phyloP scores from a whole-genome alignment of 2,329 filamentous ascomycete species.

The Calonectria pteridis region DNA sequence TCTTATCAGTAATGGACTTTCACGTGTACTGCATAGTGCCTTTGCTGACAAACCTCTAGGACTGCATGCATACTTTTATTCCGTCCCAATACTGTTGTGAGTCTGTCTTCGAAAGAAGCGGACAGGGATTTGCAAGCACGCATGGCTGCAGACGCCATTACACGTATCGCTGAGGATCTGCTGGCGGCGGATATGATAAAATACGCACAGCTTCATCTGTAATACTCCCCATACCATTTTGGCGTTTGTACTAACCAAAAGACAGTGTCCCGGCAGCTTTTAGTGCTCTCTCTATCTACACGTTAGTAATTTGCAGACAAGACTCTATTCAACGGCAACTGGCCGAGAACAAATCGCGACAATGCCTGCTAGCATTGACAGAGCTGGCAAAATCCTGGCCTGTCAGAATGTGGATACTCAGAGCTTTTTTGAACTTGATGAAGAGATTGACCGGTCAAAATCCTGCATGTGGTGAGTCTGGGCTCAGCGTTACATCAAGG shows the following conservation, averaged over 20 bases:
- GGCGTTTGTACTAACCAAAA: neutral
- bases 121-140: conserved; percentile 25
- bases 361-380: conserved; percentile 36
- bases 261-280: conserved; percentile 31
- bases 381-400: conserved; percentile 38
- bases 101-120: neutral
- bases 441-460: conserved; percentile 31
- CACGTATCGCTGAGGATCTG: conserved; percentile 33
- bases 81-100: conserved; percentile 14
- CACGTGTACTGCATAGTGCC: accelerated
- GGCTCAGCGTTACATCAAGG: conserved; percentile 26
- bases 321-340: conserved; percentile 31
- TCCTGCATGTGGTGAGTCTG: conserved; percentile 18
- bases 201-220: conserved; percentile 34
- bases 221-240: accelerated
- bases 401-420: conserved; percentile 35
- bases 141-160: conserved; percentile 33
- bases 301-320: conserved; percentile 33
- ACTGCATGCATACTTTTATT: conserved; percentile 33
- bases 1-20: conserved; percentile 30
- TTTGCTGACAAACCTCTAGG: neutral
- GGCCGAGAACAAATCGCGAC: conserved; percentile 38
- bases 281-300: conserved; percentile 36
- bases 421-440: conserved; percentile 35
- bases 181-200: conserved; percentile 22